Base-by-base conservation (phyloP, 352 stramenopile species). In the Phytophthora crassamura region DNA sequence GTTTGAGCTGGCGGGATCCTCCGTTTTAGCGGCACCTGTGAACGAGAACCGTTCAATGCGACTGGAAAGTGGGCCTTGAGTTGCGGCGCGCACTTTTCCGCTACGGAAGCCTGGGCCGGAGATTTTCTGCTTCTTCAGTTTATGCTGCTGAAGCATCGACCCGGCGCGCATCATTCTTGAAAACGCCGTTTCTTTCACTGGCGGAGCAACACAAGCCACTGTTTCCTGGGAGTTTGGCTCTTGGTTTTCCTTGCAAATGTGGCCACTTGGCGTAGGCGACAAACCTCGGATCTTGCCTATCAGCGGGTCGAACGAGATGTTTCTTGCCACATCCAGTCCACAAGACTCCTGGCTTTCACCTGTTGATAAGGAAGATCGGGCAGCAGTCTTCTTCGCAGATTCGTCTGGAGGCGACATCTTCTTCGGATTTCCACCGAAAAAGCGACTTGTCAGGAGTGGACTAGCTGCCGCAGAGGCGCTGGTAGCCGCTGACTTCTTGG, bases 131-230 rank as follows among this genome's bases (percentile, higher is more conserved):
- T 86, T 82, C 60, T 89, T 91, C 32, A 82, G 58, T 18, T 76
- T 79, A 15, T 86, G 66, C 33, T 83, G 81, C 20, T 84, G 74
- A 11, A 90, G 59, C 49, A 77, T 62, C 22, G 81, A 84, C 0
- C 84, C 84, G 16, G 86, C 86, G 12, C 74, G 69, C 80, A 95
- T 91, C 82, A 95, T 91, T 22, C 86, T 74, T 30, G 83, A 80
- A 56, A 95, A 95, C 2, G 86, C 86, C n/a, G 88, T 95, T 58
- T 92, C 82, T 46, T 86, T 84, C 7, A 53, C 51, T 2, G 43
- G n/a, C 16, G 39, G 8, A 6, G 41, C 39, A 25, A 4, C 10
- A 16, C n/a, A 39, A 18, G 10, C 34, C 12, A 9, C 28, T 35
- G 36, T 7, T 20, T 60, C 22, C 50, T 47, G 46, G 12, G 28